phyloP scores from a whole-genome alignment of 768 basidiomycete genomes.

The Gelatoporia subvermispora region DNA sequence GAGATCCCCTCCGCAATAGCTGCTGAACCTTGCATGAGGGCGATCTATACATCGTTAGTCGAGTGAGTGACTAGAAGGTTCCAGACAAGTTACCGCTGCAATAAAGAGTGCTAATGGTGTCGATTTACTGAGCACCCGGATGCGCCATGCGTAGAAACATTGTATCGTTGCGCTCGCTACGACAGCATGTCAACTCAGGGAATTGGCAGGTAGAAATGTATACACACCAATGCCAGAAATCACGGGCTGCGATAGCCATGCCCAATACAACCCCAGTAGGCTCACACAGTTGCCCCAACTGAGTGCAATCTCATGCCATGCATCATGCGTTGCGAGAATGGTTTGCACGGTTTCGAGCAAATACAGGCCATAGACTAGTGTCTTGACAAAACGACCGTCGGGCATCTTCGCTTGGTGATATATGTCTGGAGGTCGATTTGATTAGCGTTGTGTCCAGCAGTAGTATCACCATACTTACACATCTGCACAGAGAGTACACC shows the following conservation, averaged over 20 bases:
- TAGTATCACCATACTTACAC: not conserved
- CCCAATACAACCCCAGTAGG: not conserved
- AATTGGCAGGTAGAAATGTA: not conserved
- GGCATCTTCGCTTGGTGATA: not conserved
- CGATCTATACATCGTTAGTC: not conserved
- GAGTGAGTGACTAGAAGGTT: not conserved
- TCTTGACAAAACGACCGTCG: not conserved
- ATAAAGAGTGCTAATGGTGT: not conserved
- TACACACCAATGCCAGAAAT: not conserved
- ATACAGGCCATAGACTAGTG: not conserved
- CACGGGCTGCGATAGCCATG: not conserved
- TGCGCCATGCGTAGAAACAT: not conserved
- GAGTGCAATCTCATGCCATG: not conserved
- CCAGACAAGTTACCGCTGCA: not conserved
- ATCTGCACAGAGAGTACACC: slow-evolving; percentile 1
- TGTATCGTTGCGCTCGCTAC: not conserved
- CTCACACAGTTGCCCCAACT: not conserved
- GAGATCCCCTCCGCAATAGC: not conserved
- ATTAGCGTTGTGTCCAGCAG: no score
- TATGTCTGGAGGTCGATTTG: not conserved
- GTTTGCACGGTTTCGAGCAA: not conserved
- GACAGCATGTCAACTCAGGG: no score
- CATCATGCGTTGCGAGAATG: not conserved
- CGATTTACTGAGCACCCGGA: not conserved
- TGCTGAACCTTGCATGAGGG: not conserved